Evolutionary conservation across 1,284 basidiomycete species (phyloP), one percentile per base, ranked within the genome.

Genomic region (Sporisorium exsertum): DNA sequence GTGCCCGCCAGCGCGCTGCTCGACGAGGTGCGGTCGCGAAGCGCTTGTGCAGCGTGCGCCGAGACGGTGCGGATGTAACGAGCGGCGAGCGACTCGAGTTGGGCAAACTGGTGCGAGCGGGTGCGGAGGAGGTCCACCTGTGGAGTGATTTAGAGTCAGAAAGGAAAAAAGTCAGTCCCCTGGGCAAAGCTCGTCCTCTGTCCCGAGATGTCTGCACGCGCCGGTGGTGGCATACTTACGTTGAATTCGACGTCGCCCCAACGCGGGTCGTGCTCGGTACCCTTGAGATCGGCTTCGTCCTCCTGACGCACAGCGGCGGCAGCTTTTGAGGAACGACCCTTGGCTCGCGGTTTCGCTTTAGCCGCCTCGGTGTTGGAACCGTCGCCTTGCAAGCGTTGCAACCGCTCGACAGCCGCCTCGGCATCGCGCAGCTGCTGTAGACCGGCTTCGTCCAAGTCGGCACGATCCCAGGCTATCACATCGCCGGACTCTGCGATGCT

Each of bases 231-330:
- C 13, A 35, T 35, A 63, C 52, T 56, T 22, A 65, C 65, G n/a
- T 64, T 65, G 64, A 75, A 73, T 24, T 81, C 81, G 46, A 83
- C 53, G 13, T 77, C 65, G 22, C 13, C 33, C 73, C 80, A 71
- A 18, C 78, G 67, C 3, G 72, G 46, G 43, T 83, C 81, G 15
- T 66, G 68, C 50, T 83, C 78, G 16, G 76, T 80, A 2, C 81
- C 79, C 24, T 57, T 58, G 29, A 73, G 56, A 33, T 65, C 68
- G 0, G 56, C 22, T 8, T 40, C 60, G 13, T 71, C 53, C 1
- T 59, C 66, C 27, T 47, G 35, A 1, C 42, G 62, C 16, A 65
- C 70, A 22, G 45, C 65, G 8, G 45, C 65, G 8, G 67, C 72
- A 2, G 58, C 72, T 52, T 69, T 72, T 3, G 72, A 70, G 1